phyloP scores from a whole-genome alignment of 257 asterid species.

The Scutellaria minor region DNA sequence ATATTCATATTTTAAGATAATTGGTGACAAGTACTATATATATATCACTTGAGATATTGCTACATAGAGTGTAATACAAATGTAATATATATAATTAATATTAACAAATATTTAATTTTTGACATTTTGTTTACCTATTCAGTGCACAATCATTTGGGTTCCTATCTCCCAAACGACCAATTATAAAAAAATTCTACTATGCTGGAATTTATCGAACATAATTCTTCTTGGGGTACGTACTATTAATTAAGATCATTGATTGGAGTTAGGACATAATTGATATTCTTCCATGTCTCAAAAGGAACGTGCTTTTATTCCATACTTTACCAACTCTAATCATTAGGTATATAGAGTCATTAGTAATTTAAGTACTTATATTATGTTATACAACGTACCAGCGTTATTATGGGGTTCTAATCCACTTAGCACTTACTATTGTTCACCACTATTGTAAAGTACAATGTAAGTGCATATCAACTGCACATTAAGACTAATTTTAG shows the following conservation, averaged over 20 bases:
- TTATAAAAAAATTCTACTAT: neutral
- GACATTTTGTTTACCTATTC: too few species aligned
- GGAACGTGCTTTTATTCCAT: slow-evolving; percentile 48
- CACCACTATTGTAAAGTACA: slow-evolving; percentile 12
- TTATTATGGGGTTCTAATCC: slow-evolving; percentile 38
- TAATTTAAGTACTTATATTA: neutral
- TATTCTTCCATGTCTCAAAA: slow-evolving; percentile 34
- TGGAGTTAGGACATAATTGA: slow-evolving; percentile 37
- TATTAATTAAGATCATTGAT: neutral
- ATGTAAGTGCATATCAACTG: slow-evolving; percentile 27
- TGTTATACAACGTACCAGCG: slow-evolving; percentile 27
- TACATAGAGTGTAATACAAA: too few species aligned
- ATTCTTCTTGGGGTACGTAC: neutral
- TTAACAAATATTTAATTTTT: too few species aligned
- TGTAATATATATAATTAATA: too few species aligned
- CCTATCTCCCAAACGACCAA: neutral
- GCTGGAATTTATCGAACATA: slow-evolving; percentile 23
- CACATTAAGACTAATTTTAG: neutral
- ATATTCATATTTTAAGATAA: too few species aligned
- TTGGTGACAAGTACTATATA: too few species aligned
- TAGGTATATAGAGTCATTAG: slow-evolving; percentile 25
- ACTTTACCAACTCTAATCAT: slow-evolving; percentile 53
- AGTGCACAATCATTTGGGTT: too few species aligned
- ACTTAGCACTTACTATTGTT: slow-evolving; percentile 37
- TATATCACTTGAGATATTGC: too few species aligned